Base-by-base conservation (phyloP, 2,329 filamentous ascomycete genomes). In the Botrytis deweyae region DNA sequence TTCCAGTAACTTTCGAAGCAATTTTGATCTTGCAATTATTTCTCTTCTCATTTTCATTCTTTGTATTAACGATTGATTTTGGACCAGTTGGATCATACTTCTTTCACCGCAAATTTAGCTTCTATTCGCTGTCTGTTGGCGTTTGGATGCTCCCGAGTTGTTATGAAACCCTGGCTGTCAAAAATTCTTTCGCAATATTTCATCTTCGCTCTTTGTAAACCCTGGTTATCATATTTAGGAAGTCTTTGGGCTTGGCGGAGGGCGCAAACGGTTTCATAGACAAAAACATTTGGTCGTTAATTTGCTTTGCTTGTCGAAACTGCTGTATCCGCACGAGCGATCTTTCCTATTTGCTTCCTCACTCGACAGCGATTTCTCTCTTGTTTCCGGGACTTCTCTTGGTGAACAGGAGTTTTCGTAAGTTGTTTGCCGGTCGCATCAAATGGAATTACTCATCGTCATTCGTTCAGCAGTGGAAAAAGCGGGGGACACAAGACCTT, bases 51-150 rank as follows among this genome's bases (percentile, higher is more conserved):
- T n/a, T 52, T 77, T 74, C 73, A 70, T 76, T 64, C n/a, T 58
- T 72, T 76, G 71, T 74, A 68, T 74, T 66, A 72, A 65, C 55
- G 70, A 29, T 61, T n/a, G 10, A 64, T 76, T 75, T 75, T 72
- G 67, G n/a, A 72, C 64, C 70, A 33, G 66, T 69, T 67, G 72
- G 73, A 75, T 76, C 73, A 63, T 76, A 68, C 58, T 61, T 67
- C 42, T 64, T 70, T 36, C 14, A 46, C 20, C 42, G n/a, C 62
- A 36, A 40, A 52, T 70, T 62, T 55, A 58, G 59, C 49, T 40
- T 68, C 36, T 36, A 16, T 25, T 72, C 52, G 62, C 62, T 72
- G 59, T 64, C 29, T 22, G 22, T 70, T 63, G 68, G 68, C 68
- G 68, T 25, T 70, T 70, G 55, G 55, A 70, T 70, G 40, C 22